Evolutionary conservation across 2,329 filamentous ascomycete genomes (phyloP), one percentile per base, ranked within the genome.

Genomic region (Zarea fungicola): DNA sequence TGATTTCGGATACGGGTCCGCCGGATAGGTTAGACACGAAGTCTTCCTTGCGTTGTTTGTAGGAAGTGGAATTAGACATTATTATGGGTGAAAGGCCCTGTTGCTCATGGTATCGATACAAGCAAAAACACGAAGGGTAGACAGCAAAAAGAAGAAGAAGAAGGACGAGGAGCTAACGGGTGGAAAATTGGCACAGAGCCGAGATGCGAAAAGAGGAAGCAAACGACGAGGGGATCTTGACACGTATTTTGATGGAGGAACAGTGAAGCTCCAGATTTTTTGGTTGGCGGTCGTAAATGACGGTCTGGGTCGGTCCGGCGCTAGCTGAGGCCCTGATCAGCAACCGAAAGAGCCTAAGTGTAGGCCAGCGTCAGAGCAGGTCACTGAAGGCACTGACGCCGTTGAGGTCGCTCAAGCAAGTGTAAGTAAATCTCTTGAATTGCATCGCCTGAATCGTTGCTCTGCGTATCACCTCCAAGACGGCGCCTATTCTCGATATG

Each of bases 11-110:
- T 52, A 95, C 83, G 26, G 83, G 78, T 51, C 93, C 89, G 34
- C 93, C 93, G 6, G 85, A 84, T 25, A 96, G 81, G 65, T 90
- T 88, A 48, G 92, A 96, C 62, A 99, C 93, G 66, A 96, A 96
- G 63, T 89, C 89, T 74, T 95, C 91, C 73, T 99, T 99, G 58
- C 86, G 77, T 61, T 86, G 81, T 71, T 96, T 99, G 75, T 96
- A 96, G 68, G 77, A 84, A 51, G 68, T 67, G 28, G 63, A 42
- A 56, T 62, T 59, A 53, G 70, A 64, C 65, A 72, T 72, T 55
- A 49, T n/a, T n/a, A n/a, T n/a, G n/a, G n/a, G 35, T 35, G 44
- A 28, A 26, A 19, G 11, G 28, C 3, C 9, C 14, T 31, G 14
- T 16, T 14, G 19, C 13, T 16, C 35, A 16, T 16, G 34, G 14